Conservation (phyloP, 108 stramenopile species). For the Mediolabrus comicus region DNA sequence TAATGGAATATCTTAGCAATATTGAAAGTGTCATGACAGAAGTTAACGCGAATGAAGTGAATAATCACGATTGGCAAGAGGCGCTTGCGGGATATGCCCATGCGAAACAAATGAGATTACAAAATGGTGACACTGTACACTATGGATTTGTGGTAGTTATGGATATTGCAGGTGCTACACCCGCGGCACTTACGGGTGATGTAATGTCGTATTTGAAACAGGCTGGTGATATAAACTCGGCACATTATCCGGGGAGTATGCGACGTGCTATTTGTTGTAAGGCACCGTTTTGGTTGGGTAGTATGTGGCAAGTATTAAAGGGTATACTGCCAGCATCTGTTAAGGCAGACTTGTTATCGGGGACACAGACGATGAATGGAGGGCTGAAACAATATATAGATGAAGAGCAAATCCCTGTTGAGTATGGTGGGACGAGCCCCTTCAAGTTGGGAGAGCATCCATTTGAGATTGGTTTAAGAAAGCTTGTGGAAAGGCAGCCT, state of each 20-base stretch:
- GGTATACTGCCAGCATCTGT: conserved; percentile 54
- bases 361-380: conserved; percentile 36
- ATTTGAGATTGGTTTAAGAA: conserved; percentile 41
- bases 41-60: conserved; percentile 3
- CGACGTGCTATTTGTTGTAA: conserved; percentile 49
- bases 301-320: conserved; percentile 45
- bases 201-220: conserved; percentile 56
- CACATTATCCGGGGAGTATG: conserved; percentile 58
- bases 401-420: conserved; percentile 58
- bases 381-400: conserved; percentile 55
- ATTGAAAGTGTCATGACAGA: conserved; percentile 24
- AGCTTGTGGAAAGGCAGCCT: conserved; percentile 17
- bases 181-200: conserved; percentile 51
- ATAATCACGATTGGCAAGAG: conserved; percentile 24
- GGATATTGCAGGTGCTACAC: conserved; percentile 54
- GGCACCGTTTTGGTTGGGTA: conserved; percentile 59
- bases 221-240: conserved; percentile 57
- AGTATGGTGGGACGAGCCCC: conserved; percentile 58
- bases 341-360: conserved; percentile 48
- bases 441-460: conserved; percentile 60
- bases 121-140: conserved; percentile 20
- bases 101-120: conserved; percentile 22
- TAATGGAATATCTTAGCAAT: conserved; percentile 63
- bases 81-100: conserved; percentile 30
- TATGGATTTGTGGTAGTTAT: conserved; percentile 64